phyloP scores from a whole-genome alignment of 2,329 filamentous ascomycete species.

The Colletotrichum costaricense region DNA sequence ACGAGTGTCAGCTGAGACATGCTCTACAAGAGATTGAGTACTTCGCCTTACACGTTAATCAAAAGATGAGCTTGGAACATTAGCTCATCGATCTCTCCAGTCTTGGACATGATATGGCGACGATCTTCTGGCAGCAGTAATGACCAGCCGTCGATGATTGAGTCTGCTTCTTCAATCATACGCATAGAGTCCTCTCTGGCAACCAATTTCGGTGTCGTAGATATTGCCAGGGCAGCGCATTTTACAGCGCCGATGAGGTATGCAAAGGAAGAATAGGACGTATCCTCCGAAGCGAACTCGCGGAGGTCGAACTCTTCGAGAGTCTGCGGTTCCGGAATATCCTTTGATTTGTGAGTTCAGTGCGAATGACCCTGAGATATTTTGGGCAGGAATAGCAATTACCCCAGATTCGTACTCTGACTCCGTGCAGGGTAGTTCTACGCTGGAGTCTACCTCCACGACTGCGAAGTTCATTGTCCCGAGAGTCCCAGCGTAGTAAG shows the following conservation, averaged over 20 bases:
- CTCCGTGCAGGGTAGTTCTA: slow-evolving; percentile 74
- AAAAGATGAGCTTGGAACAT: slow-evolving; percentile 44
- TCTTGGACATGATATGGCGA: slow-evolving; percentile 45
- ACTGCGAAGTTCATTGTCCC: slow-evolving; percentile 42
- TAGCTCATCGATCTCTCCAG: slow-evolving; percentile 44
- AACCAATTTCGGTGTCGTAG: slow-evolving; percentile 37
- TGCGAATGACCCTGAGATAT: background rate
- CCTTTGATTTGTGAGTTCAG: slow-evolving; percentile 41
- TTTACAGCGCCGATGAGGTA: slow-evolving; percentile 75
- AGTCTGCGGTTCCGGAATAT: slow-evolving; percentile 55
- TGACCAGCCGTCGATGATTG: slow-evolving; percentile 50
- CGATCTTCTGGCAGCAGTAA: slow-evolving; percentile 48
- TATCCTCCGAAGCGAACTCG: slow-evolving; percentile 65
- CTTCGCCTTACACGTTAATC: slow-evolving; percentile 39
- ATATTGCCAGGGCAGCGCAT: slow-evolving; percentile 41
- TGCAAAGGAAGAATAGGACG: slow-evolving; percentile 72
- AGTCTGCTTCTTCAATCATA: slow-evolving; percentile 48
- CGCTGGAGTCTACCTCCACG: slow-evolving; percentile 59
- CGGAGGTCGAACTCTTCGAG: slow-evolving; percentile 71
- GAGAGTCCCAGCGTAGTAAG: slow-evolving; percentile 49
- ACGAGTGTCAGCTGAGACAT: background rate
- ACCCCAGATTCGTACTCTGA: slow-evolving; percentile 59
- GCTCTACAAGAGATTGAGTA: background rate
- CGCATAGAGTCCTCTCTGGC: slow-evolving; percentile 40
- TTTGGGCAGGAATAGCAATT: slow-evolving; percentile 39